Base-by-base conservation (phyloP, 257 asterid species). In the Phtheirospermum japonicum region DNA sequence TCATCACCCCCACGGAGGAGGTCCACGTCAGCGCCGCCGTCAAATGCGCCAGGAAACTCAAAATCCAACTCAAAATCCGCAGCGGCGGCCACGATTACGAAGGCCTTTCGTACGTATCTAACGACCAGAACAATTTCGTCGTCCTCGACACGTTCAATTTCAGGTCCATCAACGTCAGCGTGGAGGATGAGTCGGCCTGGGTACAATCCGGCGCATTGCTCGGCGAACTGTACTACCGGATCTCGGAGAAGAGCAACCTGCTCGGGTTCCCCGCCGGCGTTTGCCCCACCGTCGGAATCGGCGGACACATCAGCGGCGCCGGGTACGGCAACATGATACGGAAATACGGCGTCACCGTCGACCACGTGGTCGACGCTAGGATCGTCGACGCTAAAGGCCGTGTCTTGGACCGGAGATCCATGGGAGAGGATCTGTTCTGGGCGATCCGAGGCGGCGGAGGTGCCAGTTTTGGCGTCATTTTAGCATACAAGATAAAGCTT, bases 231-330 rank as follows among this genome's bases (percentile, higher is more conserved):
- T 78, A 75, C 40, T 75, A 78, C 16, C 66, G 74, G 16, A 75
- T 75, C 9, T 68, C 59, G 66, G 72, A 75, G 34, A 78, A 75
- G 17, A 75, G 74, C n/a, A 71, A 61, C 0, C 65, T 71, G 4
- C 65, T 64, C 23, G 83, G 66, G 0, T 78, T 61, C 68, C 80
- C 83, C 0, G 85, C 74, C 9, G 85, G 81, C 1, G 70, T 76
- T 49, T 73, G 85, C 66, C 75, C 81, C 7, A 76, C 85, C 3
- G 72, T 79, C 2, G 82, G 82, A 18, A 71, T 76, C 0, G 85
- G 85, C 16, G 86, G 86, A 13, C 80, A 75, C 56, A 7, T 75
- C 23, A 70, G 76, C 34, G 80, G 80, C 18, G 80, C 46, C 4
- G 80, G 80, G 5, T 75, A 75, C 18, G 80, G 80, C 0, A 71